Evolutionary conservation across 768 basidiomycete species (phyloP), one percentile per base, ranked within the genome.

Genomic region (Boletus reticuloceps): DNA sequence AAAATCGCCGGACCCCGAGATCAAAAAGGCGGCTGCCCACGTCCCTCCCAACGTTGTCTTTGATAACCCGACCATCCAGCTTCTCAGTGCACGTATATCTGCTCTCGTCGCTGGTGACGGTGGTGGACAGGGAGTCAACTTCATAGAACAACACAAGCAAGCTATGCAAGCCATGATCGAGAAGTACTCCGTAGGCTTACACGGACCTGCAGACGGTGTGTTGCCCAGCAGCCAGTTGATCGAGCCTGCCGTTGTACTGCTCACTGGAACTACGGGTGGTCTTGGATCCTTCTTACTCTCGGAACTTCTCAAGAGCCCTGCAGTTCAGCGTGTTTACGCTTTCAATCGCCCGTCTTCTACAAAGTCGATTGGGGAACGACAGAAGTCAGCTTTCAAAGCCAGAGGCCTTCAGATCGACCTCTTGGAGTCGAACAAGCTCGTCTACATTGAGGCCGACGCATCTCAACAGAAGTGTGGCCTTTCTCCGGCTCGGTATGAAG

Each of bases 201-300:
- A 58, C 31, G 47, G 54, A 19, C 55, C 58, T 13, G 34, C 25
- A 2, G 58, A 60, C n/a, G 58, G 56, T 14, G 22, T 61, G n/a
- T 39, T 58, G 19, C 54, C 47, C 5, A 58, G 40, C 19, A 54
- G 31, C 37, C 49, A 48, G 16, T 17, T 12, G 13, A 37, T 40
- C 13, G 58, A 61, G 16, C 45, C 51, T 13, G 61, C 60, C 0
- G 70, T 71, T 0, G 70, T 78, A 1, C 58, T 75, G 9, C 56
- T 78, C 32, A 78, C 77, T 0, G 77, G 76, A 10, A 66, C 70
- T 6, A 78, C 77, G 1, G 77, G 77, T 3, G 69, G 65, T n/a
- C 64, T 78, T 4, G 77, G 77, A 13, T 70, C 72, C 1, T 67
- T 74, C 45, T 53, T 76, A 4, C 69, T 77, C 9, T 64, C 61